Conservation (phyloP, 257 asterid species). For the Scutellaria baicalensis region DNA sequence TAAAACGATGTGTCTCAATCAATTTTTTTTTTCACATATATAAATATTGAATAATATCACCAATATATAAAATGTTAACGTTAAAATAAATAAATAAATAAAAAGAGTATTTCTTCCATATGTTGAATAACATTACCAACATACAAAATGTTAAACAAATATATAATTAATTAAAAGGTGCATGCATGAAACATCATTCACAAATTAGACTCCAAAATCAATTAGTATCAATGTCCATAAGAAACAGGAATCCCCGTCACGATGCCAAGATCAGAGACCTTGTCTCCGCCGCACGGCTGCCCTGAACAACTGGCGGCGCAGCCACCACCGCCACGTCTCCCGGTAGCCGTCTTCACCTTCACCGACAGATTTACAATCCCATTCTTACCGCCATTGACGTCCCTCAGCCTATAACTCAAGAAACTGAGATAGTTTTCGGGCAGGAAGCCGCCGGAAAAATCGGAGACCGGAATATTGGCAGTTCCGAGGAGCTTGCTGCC, state of each 20-base stretch:
- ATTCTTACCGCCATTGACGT: conserved; percentile 41
- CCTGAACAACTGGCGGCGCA: conserved; percentile 4
- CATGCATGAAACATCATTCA: no score
- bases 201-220: no score
- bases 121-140: no score
- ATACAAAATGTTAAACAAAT: no score
- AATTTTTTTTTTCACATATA: no score
- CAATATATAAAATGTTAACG: no score
- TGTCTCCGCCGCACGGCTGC: conserved; percentile 16
- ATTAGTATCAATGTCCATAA: background rate
- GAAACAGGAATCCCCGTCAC: conserved; percentile 60
- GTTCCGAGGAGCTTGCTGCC: conserved; percentile 38
- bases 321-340: background rate
- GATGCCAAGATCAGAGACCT: conserved; percentile 15
- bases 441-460: conserved; percentile 52
- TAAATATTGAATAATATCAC: no score
- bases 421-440: conserved; percentile 60
- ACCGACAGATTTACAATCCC: conserved; percentile 75
- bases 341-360: conserved; percentile 24
- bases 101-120: no score
- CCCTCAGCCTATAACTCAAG: conserved; percentile 74
- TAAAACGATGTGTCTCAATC: no score
- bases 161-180: no score
- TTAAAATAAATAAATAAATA: no score
- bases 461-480: conserved; percentile 54